Base-by-base conservation (phyloP, 768 basidiomycete species). In the Lactarius pseudohatsudake region DNA sequence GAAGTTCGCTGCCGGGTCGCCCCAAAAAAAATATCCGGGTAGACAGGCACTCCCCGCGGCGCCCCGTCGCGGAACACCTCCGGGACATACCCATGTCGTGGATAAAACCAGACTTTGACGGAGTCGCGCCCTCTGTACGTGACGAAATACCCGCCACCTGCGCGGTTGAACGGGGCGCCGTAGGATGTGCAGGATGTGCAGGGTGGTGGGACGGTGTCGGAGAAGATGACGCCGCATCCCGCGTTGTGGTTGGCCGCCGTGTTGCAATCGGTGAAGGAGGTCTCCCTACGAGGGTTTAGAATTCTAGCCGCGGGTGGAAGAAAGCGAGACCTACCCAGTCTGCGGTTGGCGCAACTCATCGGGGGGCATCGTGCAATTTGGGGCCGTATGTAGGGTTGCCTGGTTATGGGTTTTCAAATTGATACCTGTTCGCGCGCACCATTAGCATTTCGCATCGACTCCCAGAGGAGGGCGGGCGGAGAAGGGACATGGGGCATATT, bases 31-130 rank as follows among this genome's bases (percentile, higher is more conserved):
- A 45, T 16, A 50, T 59, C 54, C 13, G 73, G 47, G 18, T 3
- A 38, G 20, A 70, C 60, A 43, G 59, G 58, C 61, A 54, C 59
- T 18, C 13, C 56, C 59, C 45, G n/a, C 45, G 60, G n/a, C 26
- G 16, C 58, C 13, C 66, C 62, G 0, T 73, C 50, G 26, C 71
- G 71, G 66, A 85, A 74, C 64, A 79, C 79, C 64, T 64, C 55
- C 7, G 87, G 87, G 3, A 85, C 79, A n/a, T 63, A 41, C 15
- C 16, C 64, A 72, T 78, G 68, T 47, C 85, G 77, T 16, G 82
- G 72, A 84, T 85, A 88, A 73, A 86, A 89, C 84, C 86, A 91
- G 34, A 89, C 73, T 59, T 78, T 78, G 26, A 85, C 84, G 3
- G 74, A 75, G 0, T 65, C 43, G 8, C 58, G 62, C 28, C 79